Percentiles rank a stretch among this genome's conserved stretches.
phyloP scores from a whole-genome alignment of 495 filamentous ascomycete species.

The Bathelium albidoporum region DNA sequence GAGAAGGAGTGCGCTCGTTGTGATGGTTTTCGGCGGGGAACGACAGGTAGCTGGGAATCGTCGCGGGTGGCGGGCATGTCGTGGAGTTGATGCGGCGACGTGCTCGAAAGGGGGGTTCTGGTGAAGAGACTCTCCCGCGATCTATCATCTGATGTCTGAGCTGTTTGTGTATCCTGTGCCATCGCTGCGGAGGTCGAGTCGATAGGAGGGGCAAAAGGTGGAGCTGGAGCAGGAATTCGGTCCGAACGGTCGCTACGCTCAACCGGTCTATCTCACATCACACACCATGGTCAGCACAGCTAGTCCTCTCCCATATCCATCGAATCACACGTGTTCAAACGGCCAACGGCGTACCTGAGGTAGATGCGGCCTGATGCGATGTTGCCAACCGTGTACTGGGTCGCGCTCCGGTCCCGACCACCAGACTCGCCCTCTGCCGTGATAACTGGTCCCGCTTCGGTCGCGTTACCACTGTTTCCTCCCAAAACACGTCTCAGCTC shows the following conservation, averaged over 20 bases:
- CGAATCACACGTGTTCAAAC: not conserved
- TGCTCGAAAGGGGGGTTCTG: constrained; percentile 14
- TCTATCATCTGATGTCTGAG: constrained; percentile 30
- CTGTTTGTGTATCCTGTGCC: constrained; percentile 35
- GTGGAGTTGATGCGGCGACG: constrained; percentile 1
- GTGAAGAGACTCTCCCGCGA: constrained; percentile 42
- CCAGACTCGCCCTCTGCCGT: constrained; percentile 10
- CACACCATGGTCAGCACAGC: not conserved
- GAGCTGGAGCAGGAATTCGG: not conserved
- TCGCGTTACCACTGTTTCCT: not conserved
- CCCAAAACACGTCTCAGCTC: constrained; percentile 13
- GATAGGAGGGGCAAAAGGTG: not conserved
- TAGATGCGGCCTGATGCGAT: constrained; percentile 88
- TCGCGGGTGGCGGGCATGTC: constrained; percentile 8
- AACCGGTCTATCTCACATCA: constrained; percentile 1
- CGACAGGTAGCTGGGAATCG: not conserved
- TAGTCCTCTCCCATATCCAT: not conserved
- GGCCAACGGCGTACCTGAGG: constrained; percentile 61
- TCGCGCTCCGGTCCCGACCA: constrained; percentile 10
- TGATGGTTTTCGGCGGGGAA: constrained; percentile 22
- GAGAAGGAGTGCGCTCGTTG: constrained; percentile 57
- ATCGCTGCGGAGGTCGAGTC: not conserved
- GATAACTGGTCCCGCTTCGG: not conserved
- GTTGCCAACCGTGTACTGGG: constrained; percentile 84
- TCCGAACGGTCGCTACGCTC: not conserved